Base-by-base conservation (phyloP, 1,284 basidiomycete genomes). In the Ustilago sp. region DNA sequence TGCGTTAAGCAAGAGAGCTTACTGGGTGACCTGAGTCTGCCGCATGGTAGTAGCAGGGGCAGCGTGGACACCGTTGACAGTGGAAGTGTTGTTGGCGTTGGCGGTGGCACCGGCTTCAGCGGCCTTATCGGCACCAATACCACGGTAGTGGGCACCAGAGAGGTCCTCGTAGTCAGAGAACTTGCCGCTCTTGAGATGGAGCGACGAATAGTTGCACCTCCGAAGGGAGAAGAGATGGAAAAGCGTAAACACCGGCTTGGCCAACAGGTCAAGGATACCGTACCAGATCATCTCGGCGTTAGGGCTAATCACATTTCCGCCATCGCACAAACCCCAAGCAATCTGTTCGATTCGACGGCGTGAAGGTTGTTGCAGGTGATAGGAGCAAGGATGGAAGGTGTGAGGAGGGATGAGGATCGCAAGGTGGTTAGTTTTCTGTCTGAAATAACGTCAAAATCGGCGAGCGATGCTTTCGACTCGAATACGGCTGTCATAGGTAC, bases 251-350 rank as follows among this genome's bases (percentile, higher is more conserved):
- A 78, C 74, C 38, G 81, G 85, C 68, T 89, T 90, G 67, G 89
- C 87, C 73, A 91, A 64, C 15, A 91, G 60, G 78, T 91, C 90
- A 63, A 91, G 87, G 11, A 85, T 60, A 39, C 90, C 90, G 84
- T 91, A 91, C 86, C 89, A 91, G 66, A 89, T 77, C 86, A 88
- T 87, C 75, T 88, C 87, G 23, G 83, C 81, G 72, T 87, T 86
- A 32, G 88, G 87, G 0, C 85, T 81, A 76, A 90, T 89, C 47
- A 83, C 86, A 81, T 90, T 89, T 9, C 87, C 84, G 9, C 89
- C 89, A 65, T 90, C 89, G 7, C 87, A 85, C 19, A 88, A 83
- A 43, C 87, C 89, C 89, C 89, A 89, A 13, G 86, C 86, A 57
- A 89, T 38, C 36, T 38, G 36, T 2, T 28, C 23, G 23, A 28